Conservation (phyloP, 306 rosid species). For the Quercus mongolica region DNA sequence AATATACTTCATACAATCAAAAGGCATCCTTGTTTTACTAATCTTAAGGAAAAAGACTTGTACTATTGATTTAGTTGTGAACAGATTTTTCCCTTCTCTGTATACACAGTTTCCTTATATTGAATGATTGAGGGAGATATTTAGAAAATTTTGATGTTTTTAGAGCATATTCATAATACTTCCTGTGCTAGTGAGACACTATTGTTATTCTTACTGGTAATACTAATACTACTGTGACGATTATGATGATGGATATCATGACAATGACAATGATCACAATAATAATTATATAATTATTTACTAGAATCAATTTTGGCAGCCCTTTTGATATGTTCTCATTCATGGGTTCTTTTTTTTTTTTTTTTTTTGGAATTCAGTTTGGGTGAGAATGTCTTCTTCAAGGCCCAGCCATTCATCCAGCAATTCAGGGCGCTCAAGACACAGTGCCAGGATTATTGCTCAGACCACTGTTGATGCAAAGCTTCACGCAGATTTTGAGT, state of each 20-base stretch:
- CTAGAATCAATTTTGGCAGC: conserved; percentile 1
- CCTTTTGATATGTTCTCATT: not conserved
- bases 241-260: not conserved
- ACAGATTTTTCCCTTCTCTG: not conserved
- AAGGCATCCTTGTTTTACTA: not conserved
- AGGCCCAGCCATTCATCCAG: conserved; percentile 77
- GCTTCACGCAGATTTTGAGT: conserved; percentile 85
- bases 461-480: conserved; percentile 94
- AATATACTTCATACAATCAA: not conserved
- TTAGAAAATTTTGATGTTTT: not conserved
- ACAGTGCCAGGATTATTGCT: conserved; percentile 68
- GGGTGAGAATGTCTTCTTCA: conserved; percentile 68
- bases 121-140: conserved; percentile 7
- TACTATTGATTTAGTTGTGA: not conserved
- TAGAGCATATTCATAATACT: not conserved
- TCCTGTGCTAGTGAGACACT: not conserved
- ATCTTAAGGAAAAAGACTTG: not conserved
- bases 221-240: not conserved
- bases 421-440: conserved; percentile 80
- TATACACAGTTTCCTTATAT: conserved; percentile 6
- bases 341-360: not conserved
- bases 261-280: not conserved
- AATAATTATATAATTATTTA: not conserved
- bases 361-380: conserved; percentile 24
- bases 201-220: not conserved